phyloP scores from a whole-genome alignment of 495 filamentous ascomycete species.

The Penicillium angulare region DNA sequence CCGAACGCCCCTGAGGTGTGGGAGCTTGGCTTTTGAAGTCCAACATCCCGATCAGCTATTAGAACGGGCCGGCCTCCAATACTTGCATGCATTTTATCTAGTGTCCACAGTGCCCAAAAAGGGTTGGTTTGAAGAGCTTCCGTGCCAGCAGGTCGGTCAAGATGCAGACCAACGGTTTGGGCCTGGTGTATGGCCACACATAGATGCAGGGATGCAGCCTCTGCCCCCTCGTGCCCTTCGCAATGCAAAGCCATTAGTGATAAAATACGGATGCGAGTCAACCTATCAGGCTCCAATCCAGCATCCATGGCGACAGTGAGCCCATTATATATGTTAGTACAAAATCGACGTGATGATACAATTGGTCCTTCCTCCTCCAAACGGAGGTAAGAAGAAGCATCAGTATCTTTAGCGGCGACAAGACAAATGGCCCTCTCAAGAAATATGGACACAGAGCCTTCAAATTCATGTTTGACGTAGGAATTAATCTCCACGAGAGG shows the following conservation, averaged over 20 bases:
- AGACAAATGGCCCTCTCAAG: constrained; percentile 46
- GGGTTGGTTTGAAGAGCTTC: constrained; percentile 47
- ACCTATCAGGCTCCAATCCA: constrained; percentile 40
- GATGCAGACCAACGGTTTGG: constrained; percentile 65
- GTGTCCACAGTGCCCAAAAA: constrained; percentile 66
- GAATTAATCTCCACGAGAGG: constrained; percentile 37
- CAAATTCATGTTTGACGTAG: constrained; percentile 18
- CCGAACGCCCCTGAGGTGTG: constrained; percentile 39
- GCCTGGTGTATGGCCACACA: constrained; percentile 56
- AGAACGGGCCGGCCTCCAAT: constrained; percentile 64
- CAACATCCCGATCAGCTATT: constrained; percentile 64
- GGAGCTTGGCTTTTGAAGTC: constrained; percentile 31
- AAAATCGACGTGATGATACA: constrained; percentile 31
- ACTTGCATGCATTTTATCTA: constrained; percentile 63
- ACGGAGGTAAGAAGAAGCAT: constrained; percentile 31
- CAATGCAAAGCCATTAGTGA: constrained; percentile 47
- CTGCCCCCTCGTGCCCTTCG: constrained; percentile 45
- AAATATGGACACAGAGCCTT: constrained; percentile 28
- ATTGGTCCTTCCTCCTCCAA: constrained; percentile 25
- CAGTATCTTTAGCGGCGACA: constrained; percentile 43
- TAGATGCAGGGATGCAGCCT: constrained; percentile 45
- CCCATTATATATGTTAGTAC: constrained; percentile 37
- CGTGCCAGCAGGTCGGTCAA: constrained; percentile 40
- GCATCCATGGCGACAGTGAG: constrained; percentile 39
- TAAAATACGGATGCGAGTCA: constrained; percentile 45